Conservation (phyloP, 305 asterid genomes). For the Fraxinus paxiana region DNA sequence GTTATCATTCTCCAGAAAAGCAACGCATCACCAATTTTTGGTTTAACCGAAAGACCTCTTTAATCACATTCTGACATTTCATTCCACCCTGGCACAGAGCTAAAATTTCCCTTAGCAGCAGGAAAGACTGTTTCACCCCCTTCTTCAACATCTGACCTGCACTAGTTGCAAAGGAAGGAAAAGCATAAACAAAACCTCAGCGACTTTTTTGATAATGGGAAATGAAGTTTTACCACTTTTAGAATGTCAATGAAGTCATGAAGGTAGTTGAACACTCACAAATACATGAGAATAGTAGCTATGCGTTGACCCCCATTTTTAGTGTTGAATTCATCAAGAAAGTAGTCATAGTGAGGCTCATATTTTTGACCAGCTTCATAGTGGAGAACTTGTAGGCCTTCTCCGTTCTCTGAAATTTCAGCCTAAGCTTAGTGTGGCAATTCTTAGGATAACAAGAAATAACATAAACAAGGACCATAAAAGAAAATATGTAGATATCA, state of each 20-base stretch:
- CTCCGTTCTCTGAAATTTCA: slow-evolving; percentile 64
- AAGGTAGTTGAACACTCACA: slow-evolving; percentile 40
- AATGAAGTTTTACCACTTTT: slow-evolving; percentile 5
- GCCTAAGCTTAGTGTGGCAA: slow-evolving; percentile 18
- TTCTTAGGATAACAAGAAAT: not conserved
- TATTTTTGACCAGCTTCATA: slow-evolving; percentile 88
- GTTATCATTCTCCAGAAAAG: too few species aligned
- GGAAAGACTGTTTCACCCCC: slow-evolving; percentile 92
- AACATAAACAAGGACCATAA: not conserved
- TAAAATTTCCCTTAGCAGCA: slow-evolving; percentile 51
- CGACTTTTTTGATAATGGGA: slow-evolving; percentile 7
- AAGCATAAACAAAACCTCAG: not conserved
- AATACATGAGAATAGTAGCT: slow-evolving; percentile 75
- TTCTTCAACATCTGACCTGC: slow-evolving; percentile 85
- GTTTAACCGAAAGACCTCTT: slow-evolving; percentile 62
- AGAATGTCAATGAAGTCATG: not conserved
- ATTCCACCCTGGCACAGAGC: slow-evolving; percentile 47
- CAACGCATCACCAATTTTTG: slow-evolving; percentile 69
- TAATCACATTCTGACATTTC: slow-evolving; percentile 67
- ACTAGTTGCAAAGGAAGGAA: slow-evolving; percentile 11
- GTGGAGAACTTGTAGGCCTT: slow-evolving; percentile 78
- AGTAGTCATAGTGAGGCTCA: slow-evolving; percentile 85
- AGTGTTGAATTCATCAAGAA: slow-evolving; percentile 66
- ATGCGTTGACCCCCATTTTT: slow-evolving; percentile 76
- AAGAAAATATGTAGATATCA: not conserved